Evolutionary conservation across 495 filamentous ascomycete genomes (phyloP).

Genomic region (Penicillium ucsense): DNA sequence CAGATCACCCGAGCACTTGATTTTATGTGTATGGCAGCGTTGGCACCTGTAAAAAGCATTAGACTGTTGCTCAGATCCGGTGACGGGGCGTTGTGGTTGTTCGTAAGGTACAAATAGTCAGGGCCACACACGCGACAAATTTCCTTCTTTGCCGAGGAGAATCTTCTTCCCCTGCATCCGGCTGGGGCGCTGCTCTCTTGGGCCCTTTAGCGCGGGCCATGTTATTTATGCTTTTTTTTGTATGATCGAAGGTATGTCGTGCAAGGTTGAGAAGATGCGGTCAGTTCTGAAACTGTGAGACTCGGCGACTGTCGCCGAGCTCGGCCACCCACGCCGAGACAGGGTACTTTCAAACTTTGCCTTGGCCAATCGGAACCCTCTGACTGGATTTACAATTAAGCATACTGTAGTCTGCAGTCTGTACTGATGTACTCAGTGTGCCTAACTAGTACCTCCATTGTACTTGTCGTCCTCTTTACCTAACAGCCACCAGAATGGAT

Average conservation of each 20-base stretch:
- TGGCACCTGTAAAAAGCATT: slow-evolving; percentile 22
- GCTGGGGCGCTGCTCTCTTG: slow-evolving; percentile 7
- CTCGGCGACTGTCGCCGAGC: slow-evolving; percentile 5
- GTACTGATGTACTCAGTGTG: too few species aligned
- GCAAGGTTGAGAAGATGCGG: background rate
- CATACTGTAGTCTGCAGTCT: background rate
- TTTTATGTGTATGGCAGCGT: slow-evolving; percentile 37
- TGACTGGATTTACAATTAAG: background rate
- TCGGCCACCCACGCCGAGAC: slow-evolving; percentile 2
- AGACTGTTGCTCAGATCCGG: background rate
- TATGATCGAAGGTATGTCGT: slow-evolving; percentile 4
- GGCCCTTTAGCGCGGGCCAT: slow-evolving; percentile 13
- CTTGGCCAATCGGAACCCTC: background rate
- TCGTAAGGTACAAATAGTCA: background rate
- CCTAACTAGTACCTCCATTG: too few species aligned
- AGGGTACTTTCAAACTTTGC: background rate
- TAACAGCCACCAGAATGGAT: too few species aligned
- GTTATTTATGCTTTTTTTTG: background rate
- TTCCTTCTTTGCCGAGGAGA: slow-evolving; percentile 22
- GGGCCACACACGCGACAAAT: slow-evolving; percentile 24
- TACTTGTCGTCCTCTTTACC: too few species aligned
- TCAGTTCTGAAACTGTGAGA: background rate
- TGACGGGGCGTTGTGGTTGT: background rate
- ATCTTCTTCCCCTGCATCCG: slow-evolving; percentile 7
- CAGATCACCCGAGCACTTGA: slow-evolving; percentile 36